These are phyloP conservation scores for Metschnikowia lachancei DNA, from an alignment of 805 yeast species.

Conservation along the genomic window DNA sequence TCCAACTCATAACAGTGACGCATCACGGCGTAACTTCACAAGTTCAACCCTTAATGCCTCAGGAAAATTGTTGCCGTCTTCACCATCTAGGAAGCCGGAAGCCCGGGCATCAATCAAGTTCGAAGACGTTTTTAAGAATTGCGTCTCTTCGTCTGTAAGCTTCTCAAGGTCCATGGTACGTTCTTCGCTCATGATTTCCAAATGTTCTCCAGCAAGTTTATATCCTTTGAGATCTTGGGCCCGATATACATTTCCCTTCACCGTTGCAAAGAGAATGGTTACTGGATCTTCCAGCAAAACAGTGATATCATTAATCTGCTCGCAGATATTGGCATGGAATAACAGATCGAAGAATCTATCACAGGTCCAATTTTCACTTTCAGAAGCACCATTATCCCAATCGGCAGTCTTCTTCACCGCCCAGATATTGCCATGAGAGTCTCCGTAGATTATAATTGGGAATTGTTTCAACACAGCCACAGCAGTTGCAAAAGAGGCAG, in stretches of 20 bases:
- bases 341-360: slow-evolving; percentile 10
- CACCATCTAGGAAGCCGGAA: neutral
- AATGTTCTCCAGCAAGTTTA: neutral
- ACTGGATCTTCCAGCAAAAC: slow-evolving; percentile 11
- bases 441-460: slow-evolving; percentile 22
- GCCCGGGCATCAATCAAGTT: slow-evolving; percentile 1
- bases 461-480: slow-evolving; percentile 10
- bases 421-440: slow-evolving; percentile 30
- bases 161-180: neutral
- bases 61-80: neutral
- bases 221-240: slow-evolving; percentile 5
- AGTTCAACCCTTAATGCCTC: neutral
- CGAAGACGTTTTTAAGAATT: neutral
- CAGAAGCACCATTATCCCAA: neutral
- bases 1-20: neutral
- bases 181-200: neutral
- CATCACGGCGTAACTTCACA: neutral
- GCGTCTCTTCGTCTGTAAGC: neutral
- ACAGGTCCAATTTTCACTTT: neutral
- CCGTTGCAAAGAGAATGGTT: slow-evolving; percentile 13
- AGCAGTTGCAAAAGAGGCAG: slow-evolving; percentile 17
- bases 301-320: slow-evolving; percentile 28
- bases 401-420: neutral
- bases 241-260: slow-evolving; percentile 13
- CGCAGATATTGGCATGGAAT: slow-evolving; percentile 26